phyloP scores from a whole-genome alignment of 2,329 filamentous ascomycete genomes.

The Curvularia lunata region DNA sequence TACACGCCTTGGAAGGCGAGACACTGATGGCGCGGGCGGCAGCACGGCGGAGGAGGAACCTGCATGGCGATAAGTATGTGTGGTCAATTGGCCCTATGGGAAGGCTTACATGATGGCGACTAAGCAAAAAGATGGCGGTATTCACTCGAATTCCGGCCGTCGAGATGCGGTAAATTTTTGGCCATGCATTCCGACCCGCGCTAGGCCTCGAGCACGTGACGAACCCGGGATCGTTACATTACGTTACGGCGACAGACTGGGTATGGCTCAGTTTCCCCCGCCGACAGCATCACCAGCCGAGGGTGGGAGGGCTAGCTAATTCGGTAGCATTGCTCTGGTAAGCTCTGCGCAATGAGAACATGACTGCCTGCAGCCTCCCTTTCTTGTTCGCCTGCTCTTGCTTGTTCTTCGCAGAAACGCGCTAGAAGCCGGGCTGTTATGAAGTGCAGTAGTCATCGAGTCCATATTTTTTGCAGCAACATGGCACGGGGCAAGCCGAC shows the following conservation, averaged over 20 bases:
- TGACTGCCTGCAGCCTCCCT: constrained; percentile 5
- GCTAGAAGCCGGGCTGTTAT: background rate
- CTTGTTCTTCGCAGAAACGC: background rate
- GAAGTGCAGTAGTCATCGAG: constrained; percentile 8
- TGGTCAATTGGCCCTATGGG: background rate
- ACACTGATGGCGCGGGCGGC: constrained; percentile 62
- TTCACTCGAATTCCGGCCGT: background rate
- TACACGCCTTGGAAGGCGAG: constrained; percentile 53
- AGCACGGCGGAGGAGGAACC: constrained; percentile 65
- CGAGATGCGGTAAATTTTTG: constrained; percentile 16
- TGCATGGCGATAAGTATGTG: constrained; percentile 39
- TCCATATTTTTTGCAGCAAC: constrained; percentile 6
- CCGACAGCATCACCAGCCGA: constrained; percentile 15
- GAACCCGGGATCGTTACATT: background rate
- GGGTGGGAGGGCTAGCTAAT: constrained; percentile 5
- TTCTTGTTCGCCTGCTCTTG: constrained; percentile 6
- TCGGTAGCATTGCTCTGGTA: background rate
- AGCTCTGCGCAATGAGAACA: background rate
- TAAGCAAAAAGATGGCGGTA: constrained; percentile 2
- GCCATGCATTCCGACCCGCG: constrained; percentile 6
- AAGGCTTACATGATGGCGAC: constrained; percentile 27
- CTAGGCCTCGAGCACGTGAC: constrained; percentile 13
- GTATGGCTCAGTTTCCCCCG: constrained; percentile 4
- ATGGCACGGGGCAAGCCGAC: constrained; percentile 24
- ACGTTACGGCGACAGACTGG: background rate